Evolutionary conservation across 1,139 yeast genomes (phyloP).

Genomic region (Debaryomyces coudertii): DNA sequence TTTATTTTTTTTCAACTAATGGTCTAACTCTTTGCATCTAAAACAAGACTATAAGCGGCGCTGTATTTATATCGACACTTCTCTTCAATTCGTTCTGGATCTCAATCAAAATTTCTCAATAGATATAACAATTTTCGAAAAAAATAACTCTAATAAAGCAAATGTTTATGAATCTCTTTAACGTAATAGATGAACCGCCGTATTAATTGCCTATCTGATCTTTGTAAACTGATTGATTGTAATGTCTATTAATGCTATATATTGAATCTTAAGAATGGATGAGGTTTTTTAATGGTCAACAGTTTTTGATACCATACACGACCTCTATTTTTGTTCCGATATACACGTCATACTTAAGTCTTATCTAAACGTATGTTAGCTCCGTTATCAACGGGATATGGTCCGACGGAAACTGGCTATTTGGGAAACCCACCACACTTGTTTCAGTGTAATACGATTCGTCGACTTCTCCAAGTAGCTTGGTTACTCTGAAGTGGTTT

Average conservation of each 20-base stretch:
- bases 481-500: constrained; percentile 22
- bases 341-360: background rate
- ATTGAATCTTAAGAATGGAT: constrained; percentile 4
- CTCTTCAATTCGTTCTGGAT: constrained; percentile 1
- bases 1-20: background rate
- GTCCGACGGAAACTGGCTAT: constrained; percentile 46
- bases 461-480: constrained; percentile 27
- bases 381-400: constrained; percentile 39
- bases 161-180: background rate
- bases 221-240: constrained; percentile 4
- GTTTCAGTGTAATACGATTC: constrained; percentile 18
- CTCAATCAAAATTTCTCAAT: constrained; percentile 4
- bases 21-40: constrained; percentile 7
- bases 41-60: background rate
- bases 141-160: constrained; percentile 1
- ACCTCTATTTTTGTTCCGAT: constrained; percentile 2
- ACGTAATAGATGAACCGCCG: background rate
- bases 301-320: constrained; percentile 3
- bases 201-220: background rate
- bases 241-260: constrained; percentile 2
- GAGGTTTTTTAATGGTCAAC: constrained; percentile 8
- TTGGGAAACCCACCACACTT: constrained; percentile 40
- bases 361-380: constrained; percentile 13
- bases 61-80: background rate
- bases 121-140: background rate